Evolutionary conservation across 306 rosid species (phyloP), one percentile per base, ranked within the genome.

Genomic region (Fagus sylvatica): DNA sequence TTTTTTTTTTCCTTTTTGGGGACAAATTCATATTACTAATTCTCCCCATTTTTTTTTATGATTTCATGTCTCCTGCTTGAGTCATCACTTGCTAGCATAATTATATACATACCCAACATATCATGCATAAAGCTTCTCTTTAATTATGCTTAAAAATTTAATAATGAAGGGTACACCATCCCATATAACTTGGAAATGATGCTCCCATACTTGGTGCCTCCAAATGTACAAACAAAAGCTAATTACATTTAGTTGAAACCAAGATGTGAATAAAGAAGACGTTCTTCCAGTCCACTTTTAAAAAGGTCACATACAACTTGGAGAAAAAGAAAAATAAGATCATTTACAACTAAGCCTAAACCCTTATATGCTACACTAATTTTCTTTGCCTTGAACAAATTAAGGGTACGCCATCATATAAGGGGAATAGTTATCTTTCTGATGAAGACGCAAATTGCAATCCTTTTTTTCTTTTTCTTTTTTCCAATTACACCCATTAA

Each of bases 141-240:
- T 16, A 82, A 76, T 65, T 76, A 74, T 74, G 55, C 19, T 48
- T 11, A 51, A 53, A 77, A 74, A 49, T 71, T 19, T 76, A 72
- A 74, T 71, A 67, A 74, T 61, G 80, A 79, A 67, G 73, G 79
- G 76, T 84, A 60, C 86, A 69, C 75, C 73, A 79, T 82, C 91
- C 87, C 86, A 82, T 74, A 37, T 64, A 81, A 76, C 89, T 91
- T 82, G 87, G 89, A 84, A 85, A 86, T 85, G 88, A 89, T 82
- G 91, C 85, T 46, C 81, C 78, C 90, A 82, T 86, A 65, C 74
- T 80, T 65, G 34, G 69, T 91, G 92, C 90, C 86, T 81, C 89
- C 88, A 79, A 75, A 70, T 81, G 53, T 80, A 84, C 83, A 49
- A 67, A 82, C 91, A 89, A 85, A 88, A 84, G 88, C 80, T 83